Evolutionary conservation across 1,139 yeast genomes (phyloP).

Genomic region (Sugiyamaella paludigena): DNA sequence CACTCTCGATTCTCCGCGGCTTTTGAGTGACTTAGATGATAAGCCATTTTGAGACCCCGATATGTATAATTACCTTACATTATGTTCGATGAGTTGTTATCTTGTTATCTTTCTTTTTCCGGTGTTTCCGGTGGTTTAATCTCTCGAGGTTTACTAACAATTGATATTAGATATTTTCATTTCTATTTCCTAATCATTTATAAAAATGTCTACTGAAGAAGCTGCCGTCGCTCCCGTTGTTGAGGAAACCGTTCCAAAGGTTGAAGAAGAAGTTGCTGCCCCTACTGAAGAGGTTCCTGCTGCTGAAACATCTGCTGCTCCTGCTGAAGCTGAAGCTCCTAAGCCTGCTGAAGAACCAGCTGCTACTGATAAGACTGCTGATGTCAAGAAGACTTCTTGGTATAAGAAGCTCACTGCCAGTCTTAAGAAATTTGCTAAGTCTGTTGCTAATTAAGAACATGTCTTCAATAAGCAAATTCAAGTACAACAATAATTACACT

Average conservation of each 20-base stretch:
- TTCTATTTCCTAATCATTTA: background rate
- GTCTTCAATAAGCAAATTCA: background rate
- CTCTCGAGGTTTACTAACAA: background rate
- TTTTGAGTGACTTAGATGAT: too few species aligned
- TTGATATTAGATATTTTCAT: background rate
- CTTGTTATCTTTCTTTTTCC: too few species aligned
- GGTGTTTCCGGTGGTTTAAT: too few species aligned
- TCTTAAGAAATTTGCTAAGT: slow-evolving; percentile 46
- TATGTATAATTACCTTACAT: too few species aligned
- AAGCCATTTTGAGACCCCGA: too few species aligned
- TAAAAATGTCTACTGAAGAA: slow-evolving; percentile 15
- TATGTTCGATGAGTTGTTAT: too few species aligned
- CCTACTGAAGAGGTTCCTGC: slow-evolving; percentile 22
- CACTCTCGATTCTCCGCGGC: too few species aligned
- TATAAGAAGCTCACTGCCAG: slow-evolving; percentile 50
- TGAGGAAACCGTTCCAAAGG: slow-evolving; percentile 20
- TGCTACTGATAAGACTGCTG: slow-evolving; percentile 22
- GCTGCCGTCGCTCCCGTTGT: slow-evolving; percentile 11
- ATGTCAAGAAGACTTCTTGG: slow-evolving; percentile 47
- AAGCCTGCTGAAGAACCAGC: slow-evolving; percentile 18
- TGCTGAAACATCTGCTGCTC: slow-evolving; percentile 17
- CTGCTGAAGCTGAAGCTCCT: slow-evolving; percentile 16
- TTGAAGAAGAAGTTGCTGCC: slow-evolving; percentile 20
- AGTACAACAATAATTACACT: slow-evolving; percentile 1
- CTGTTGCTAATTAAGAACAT: slow-evolving; percentile 39